Conservation (phyloP, 768 basidiomycete genomes). For the Mycena crocata region DNA sequence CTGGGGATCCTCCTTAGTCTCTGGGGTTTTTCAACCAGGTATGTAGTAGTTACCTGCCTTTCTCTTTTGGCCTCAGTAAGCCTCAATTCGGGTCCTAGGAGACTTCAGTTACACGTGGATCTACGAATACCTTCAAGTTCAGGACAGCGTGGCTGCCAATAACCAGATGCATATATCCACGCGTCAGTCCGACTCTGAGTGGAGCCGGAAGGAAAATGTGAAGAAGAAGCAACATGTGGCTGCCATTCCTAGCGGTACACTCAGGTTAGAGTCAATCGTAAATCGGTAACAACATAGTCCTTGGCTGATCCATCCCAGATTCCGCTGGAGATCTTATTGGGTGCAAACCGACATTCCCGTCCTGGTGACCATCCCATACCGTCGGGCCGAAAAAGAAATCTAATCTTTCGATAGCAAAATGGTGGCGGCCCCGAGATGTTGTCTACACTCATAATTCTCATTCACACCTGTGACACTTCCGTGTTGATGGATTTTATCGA, state of each 20-base stretch:
- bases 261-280: too few relatives aligned
- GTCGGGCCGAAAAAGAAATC: too few relatives aligned
- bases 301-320: too few relatives aligned
- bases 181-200: conserved; percentile 12
- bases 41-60: too few relatives aligned
- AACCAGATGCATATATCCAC: conserved; percentile 9
- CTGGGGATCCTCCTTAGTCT: too few relatives aligned
- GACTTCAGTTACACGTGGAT: conserved; percentile 21
- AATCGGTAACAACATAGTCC: too few relatives aligned
- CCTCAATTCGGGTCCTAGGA: background rate
- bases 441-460: background rate
- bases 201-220: background rate
- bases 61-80: too few relatives aligned
- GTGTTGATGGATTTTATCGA: conserved; percentile 18
- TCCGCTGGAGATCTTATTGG: conserved; percentile 21
- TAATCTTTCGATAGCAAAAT: too few relatives aligned
- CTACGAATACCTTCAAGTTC: conserved; percentile 17
- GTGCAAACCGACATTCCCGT: conserved; percentile 7
- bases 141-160: conserved; percentile 3
- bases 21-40: background rate
- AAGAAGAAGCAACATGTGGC: too few relatives aligned
- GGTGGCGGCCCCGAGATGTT: too few relatives aligned
- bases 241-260: too few relatives aligned
- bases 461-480: conserved; percentile 16
- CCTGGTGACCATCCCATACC: too few relatives aligned